Evolutionary conservation across 2,329 filamentous ascomycete genomes (phyloP), one percentile per base, ranked within the genome.

Genomic region (Rugonectria rugulosa): DNA sequence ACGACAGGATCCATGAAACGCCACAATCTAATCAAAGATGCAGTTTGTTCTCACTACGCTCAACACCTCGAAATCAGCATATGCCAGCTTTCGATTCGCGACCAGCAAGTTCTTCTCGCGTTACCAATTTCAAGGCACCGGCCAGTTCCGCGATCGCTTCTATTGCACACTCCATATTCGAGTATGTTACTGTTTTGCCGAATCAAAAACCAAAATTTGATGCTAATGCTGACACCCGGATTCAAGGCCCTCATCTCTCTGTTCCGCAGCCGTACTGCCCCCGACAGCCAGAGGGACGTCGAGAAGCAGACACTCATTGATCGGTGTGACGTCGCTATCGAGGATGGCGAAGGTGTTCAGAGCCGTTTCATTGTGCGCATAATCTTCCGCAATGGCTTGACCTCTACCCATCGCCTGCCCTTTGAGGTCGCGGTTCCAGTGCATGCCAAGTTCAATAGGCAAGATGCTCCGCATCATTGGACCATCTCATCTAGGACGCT

Each of bases 41-140:
- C 27, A 91, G 90, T 82, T 94, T 61, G 80, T 88, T 5, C 79
- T 94, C 50, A 91, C 89, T 12, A 86, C 90, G 12, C 77, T 94
- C 60, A 94, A 94, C 70, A 83, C 84, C n/a, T 91, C 90, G 52
- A 91, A 91, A 68, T 91, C 90, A 4, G 89, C 89, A 15, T 93
- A 93, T 71, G 87, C 88, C 21, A 88, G 88, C 55, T 88, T 92
- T 66, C 82, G 83, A 7, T 85, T 93, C 48, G 79, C 88, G 37
- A 81, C 84, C 34, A 83, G 78, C 61, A 81, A 84, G 32, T 93
- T 93, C 76, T 92, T 92, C 74, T 83, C 87, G 6, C 83, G 82
- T 29, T 94, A 92, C 73, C 81, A 84, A 47, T 94, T 86, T 64
- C 80, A 84, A 51, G 83, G 82, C 17, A 74, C 66, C 27, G 71